Evolutionary conservation across 2,329 filamentous ascomycete species (phyloP).

Genomic region (Apiospora arundinis): DNA sequence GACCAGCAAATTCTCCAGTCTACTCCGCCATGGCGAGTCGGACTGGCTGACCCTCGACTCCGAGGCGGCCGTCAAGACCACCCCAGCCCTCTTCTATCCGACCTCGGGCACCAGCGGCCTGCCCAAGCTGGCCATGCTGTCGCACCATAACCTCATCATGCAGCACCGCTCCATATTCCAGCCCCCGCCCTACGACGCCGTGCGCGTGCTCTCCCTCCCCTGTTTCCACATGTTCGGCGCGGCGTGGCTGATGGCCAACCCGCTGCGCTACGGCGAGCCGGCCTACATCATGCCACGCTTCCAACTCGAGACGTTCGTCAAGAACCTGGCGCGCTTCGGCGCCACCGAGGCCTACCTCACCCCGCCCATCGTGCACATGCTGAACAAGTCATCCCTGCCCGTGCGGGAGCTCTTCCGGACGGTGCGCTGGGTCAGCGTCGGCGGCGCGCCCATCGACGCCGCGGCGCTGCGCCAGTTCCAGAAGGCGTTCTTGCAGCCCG

Average conservation of each 20-base stretch:
- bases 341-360: conserved; percentile 57
- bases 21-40: conserved; percentile 28
- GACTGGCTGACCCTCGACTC: conserved; percentile 27
- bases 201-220: conserved; percentile 54
- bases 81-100: conserved; percentile 37
- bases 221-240: conserved; percentile 60
- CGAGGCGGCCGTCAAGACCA: conserved; percentile 31
- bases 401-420: conserved; percentile 43
- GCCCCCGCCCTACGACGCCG: conserved; percentile 41
- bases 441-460: conserved; percentile 55
- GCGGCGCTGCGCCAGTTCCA: conserved; percentile 46
- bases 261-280: conserved; percentile 51
- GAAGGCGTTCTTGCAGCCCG: conserved; percentile 45
- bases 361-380: conserved; percentile 49
- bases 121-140: conserved; percentile 47
- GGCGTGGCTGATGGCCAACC: conserved; percentile 52
- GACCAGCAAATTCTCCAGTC: conserved; percentile 32
- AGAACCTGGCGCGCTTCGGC: conserved; percentile 45
- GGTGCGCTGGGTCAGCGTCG: conserved; percentile 51
- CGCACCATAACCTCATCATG: conserved; percentile 43
- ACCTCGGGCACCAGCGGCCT: conserved; percentile 46
- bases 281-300: conserved; percentile 56
- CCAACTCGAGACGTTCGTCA: conserved; percentile 46
- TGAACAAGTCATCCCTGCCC: conserved; percentile 39
- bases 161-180: conserved; percentile 41